Evolutionary conservation across 352 stramenopile genomes (phyloP).

Genomic region (Globisporangium heterothallicum): DNA sequence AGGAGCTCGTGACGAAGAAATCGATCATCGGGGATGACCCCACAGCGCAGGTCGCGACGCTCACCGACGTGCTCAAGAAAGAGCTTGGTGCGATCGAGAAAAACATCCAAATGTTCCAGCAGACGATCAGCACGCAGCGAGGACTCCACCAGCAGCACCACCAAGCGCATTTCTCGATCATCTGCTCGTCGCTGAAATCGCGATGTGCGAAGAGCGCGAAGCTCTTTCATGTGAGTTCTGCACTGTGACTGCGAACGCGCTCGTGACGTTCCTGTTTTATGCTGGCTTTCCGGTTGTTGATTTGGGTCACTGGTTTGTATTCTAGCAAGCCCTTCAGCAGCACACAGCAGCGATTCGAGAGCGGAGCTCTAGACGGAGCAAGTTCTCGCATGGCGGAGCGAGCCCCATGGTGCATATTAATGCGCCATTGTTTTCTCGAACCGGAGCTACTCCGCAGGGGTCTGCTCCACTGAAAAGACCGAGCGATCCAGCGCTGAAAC

Average conservation of each 20-base stretch:
- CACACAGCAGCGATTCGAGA: slow-evolving; percentile 67
- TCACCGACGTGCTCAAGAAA: slow-evolving; percentile 78
- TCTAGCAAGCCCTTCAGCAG: slow-evolving; percentile 57
- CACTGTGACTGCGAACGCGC: background rate
- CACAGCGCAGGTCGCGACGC: slow-evolving; percentile 64
- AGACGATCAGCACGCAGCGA: slow-evolving; percentile 43
- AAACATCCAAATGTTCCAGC: slow-evolving; percentile 65
- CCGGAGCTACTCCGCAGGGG: slow-evolving; percentile 16
- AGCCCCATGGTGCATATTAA: slow-evolving; percentile 80
- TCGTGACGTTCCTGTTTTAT: too few species aligned
- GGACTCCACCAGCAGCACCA: slow-evolving; percentile 61
- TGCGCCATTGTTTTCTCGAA: slow-evolving; percentile 65
- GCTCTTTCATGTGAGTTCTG: slow-evolving; percentile 67
- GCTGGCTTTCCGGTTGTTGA: too few species aligned
- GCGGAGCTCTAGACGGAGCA: slow-evolving; percentile 68
- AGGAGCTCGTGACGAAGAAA: slow-evolving; percentile 69
- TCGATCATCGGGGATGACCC: slow-evolving; percentile 74
- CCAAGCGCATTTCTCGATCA: slow-evolving; percentile 73
- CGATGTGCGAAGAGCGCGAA: slow-evolving; percentile 79
- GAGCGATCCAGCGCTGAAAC: slow-evolving; percentile 18
- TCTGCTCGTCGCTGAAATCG: slow-evolving; percentile 75
- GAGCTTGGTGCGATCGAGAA: slow-evolving; percentile 57
- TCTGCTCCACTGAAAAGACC: slow-evolving; percentile 15
- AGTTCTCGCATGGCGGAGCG: slow-evolving; percentile 70
- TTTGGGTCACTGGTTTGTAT: too few species aligned